phyloP scores from a whole-genome alignment of 2,329 filamentous ascomycete species.

The Pseudocercospora fuligena region DNA sequence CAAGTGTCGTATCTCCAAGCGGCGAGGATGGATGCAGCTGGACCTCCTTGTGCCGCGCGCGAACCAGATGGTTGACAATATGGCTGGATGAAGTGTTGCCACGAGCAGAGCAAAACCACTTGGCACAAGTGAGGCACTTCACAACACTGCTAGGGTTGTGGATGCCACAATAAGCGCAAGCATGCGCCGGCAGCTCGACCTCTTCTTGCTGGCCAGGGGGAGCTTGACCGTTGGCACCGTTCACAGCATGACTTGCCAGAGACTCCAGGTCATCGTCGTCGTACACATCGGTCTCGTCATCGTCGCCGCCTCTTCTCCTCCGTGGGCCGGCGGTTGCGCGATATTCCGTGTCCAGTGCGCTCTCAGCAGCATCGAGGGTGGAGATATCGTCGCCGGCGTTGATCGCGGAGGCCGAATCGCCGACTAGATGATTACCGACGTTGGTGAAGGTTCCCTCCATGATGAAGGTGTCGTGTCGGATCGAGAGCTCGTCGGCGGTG shows the following conservation, averaged over 20 bases:
- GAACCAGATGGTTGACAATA: conserved; percentile 97
- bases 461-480: conserved; percentile 13
- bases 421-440: conserved; percentile 83
- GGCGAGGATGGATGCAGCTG: conserved; percentile 92
- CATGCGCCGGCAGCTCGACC: conserved; percentile 83
- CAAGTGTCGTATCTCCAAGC: conserved; percentile 91
- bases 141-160: conserved; percentile 95
- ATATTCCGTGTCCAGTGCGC: conserved; percentile 70
- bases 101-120: conserved; percentile 98
- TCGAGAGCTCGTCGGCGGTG: not conserved
- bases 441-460: conserved; percentile 92
- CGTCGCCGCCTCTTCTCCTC: conserved; percentile 79
- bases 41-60: conserved; percentile 97
- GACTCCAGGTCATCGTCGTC: conserved; percentile 73
- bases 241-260: conserved; percentile 79
- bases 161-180: conserved; percentile 97
- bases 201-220: conserved; percentile 75
- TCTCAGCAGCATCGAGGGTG: conserved; percentile 66
- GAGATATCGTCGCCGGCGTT: conserved; percentile 76
- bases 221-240: conserved; percentile 68
- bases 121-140: conserved; percentile 92
- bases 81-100: conserved; percentile 96
- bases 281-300: conserved; percentile 82
- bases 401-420: conserved; percentile 82
- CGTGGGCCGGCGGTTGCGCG: conserved; percentile 60